These are phyloP conservation scores for Nyctanthes arbortristis DNA, from an alignment of 257 asterid genomes.

Conservation along the genomic window DNA sequence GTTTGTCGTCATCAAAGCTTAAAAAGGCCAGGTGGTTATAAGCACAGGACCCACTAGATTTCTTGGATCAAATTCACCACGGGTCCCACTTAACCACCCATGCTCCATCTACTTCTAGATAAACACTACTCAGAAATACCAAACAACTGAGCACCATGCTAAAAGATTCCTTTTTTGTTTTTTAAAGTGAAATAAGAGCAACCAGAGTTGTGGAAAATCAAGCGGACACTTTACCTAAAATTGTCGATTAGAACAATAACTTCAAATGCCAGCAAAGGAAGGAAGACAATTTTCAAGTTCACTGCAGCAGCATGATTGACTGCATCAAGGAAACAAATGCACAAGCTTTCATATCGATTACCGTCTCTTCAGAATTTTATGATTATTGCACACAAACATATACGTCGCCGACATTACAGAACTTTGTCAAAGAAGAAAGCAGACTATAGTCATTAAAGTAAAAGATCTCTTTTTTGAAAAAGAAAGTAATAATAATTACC, in stretches of 20 bases:
- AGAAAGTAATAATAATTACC: background rate
- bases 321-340: constrained; percentile 42
- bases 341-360: constrained; percentile 12
- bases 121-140: too few relatives aligned
- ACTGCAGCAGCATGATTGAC: constrained; percentile 67
- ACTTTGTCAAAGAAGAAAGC: constrained; percentile 21
- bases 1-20: too few relatives aligned
- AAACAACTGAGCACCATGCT: too few relatives aligned
- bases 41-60: too few relatives aligned
- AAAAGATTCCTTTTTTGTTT: constrained; percentile 2
- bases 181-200: constrained; percentile 15
- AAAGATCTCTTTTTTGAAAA: background rate
- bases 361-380: constrained; percentile 6
- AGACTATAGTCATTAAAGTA: constrained; percentile 16
- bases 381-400: too few relatives aligned
- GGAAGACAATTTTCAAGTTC: constrained; percentile 81
- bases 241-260: constrained; percentile 76
- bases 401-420: background rate
- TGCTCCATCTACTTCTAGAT: background rate
- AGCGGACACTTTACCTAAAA: constrained; percentile 59
- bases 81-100: background rate
- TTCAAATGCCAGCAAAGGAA: constrained; percentile 90
- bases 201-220: constrained; percentile 16
- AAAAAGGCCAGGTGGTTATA: too few relatives aligned
- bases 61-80: too few relatives aligned